Base-by-base conservation (phyloP, 495 filamentous ascomycete species). In the Hapsidospora chrysogenum region DNA sequence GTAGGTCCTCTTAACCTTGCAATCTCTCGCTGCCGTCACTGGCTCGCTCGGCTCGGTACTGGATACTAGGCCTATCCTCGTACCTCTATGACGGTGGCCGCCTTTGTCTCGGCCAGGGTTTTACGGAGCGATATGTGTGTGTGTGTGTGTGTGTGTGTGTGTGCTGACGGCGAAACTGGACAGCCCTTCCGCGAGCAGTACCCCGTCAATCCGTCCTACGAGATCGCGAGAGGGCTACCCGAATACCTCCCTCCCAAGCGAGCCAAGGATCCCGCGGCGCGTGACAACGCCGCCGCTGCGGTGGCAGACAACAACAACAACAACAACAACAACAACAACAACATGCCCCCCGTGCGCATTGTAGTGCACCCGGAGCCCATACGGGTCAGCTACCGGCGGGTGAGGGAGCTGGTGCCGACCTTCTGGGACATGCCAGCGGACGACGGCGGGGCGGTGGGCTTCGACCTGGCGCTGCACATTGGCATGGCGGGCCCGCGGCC, bases 401-500 rank as follows among this genome's bases (percentile, higher is more conserved):
- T 87, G 0, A 65, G 70, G 19, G 52, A 58, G 21, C 40, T 70
- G 0, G 56, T 86, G 9, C 84, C 85, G 2, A 42, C 40, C 10
- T 63, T 85, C n/a, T 72, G 63, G 61, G 43, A 56, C 29, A n/a
- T n/a, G n/a, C n/a, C n/a, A n/a, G n/a, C n/a, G n/a, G n/a, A n/a
- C n/a, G 26, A 38, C 9, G 34, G 16, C 19, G 48, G 70, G 11
- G 44, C 48, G 29, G 36, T 43, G n/a, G 42, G 27, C 15, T 68
- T 77, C 15, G 78, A 85, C 51, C 52, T 77, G 15, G 63, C 76
- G 9, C 53, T 93, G 4, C 81, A 87, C 48, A 78, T 93, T 38
- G 85, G 85, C 25, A 81, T 92, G 61, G 81, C 84, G 0, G 69
- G 78, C 0, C 74, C 76, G 19, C 59, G 78, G 15, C 54, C 51